A percentile compares a stretch with the other conserved stretches of the same genome.
Evolutionary conservation across 1,139 yeast genomes (phyloP).

Genomic region (Saccharomycopsis phalli): DNA sequence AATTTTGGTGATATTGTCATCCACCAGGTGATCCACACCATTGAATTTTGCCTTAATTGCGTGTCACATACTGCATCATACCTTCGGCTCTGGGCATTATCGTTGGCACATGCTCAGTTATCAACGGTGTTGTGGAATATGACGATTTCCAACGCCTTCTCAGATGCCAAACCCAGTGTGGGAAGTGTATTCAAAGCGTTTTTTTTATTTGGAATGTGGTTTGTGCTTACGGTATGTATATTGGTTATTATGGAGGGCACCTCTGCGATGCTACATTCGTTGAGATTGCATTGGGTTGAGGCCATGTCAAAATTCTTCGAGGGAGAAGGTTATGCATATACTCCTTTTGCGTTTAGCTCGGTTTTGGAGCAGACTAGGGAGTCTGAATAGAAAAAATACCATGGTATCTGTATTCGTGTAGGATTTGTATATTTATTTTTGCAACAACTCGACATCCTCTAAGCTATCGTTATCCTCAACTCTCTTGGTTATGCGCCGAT

Average conservation of each 20-base stretch:
- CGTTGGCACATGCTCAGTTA: slow-evolving; percentile 94
- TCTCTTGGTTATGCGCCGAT: too few species aligned
- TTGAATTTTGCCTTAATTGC: slow-evolving; percentile 95
- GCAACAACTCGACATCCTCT: too few species aligned
- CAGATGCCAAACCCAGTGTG: slow-evolving; percentile 47
- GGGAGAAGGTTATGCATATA: slow-evolving; percentile 88
- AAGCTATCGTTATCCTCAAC: too few species aligned
- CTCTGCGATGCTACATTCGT: slow-evolving; percentile 94
- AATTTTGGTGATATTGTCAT: slow-evolving; percentile 90
- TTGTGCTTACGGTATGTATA: slow-evolving; percentile 78
- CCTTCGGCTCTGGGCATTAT: slow-evolving; percentile 92
- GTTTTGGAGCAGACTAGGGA: slow-evolving; percentile 25
- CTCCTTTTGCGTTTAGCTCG: slow-evolving; percentile 60
- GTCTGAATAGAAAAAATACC: slow-evolving; percentile 1
- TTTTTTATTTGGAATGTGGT: slow-evolving; percentile 87
- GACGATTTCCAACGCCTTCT: slow-evolving; percentile 85
- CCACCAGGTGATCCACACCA: slow-evolving; percentile 96
- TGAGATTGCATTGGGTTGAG: slow-evolving; percentile 98
- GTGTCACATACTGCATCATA: slow-evolving; percentile 98
- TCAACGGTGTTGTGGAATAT: slow-evolving; percentile 92
- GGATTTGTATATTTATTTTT: background rate
- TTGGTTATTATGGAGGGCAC: slow-evolving; percentile 98
- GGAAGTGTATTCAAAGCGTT: slow-evolving; percentile 68
- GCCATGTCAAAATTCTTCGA: slow-evolving; percentile 97
- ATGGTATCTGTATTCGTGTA: background rate